Percentiles rank a stretch among this genome's conserved stretches.
phyloP scores from a whole-genome alignment of 2,329 filamentous ascomycete genomes.

The Cladophialophora bantiana region DNA sequence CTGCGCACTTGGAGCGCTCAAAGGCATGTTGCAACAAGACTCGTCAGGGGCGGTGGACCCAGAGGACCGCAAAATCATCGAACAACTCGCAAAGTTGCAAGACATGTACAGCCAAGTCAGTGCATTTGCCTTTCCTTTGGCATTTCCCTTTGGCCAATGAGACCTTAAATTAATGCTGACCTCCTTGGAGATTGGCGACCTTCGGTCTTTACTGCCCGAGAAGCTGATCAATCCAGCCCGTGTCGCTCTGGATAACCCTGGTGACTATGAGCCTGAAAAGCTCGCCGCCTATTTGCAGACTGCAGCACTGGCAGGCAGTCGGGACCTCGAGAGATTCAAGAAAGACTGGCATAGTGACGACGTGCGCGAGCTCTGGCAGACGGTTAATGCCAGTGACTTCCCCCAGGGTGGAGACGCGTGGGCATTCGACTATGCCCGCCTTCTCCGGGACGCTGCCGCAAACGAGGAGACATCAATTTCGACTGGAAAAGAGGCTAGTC shows the following conservation, averaged over 20 bases:
- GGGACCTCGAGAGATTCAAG: constrained; percentile 50
- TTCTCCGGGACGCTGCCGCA: constrained; percentile 45
- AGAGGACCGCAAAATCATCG: constrained; percentile 38
- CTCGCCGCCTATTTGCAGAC: constrained; percentile 48
- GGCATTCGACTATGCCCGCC: constrained; percentile 50
- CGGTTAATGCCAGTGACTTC: constrained; percentile 46
- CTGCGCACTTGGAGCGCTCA: neutral
- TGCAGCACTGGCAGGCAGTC: constrained; percentile 46
- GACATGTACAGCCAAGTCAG: constrained; percentile 38
- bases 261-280: constrained; percentile 45
- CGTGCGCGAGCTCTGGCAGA: constrained; percentile 49
- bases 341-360: constrained; percentile 50
- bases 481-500: constrained; percentile 8
- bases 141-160: constrained; percentile 10
- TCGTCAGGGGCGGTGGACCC: constrained; percentile 25
- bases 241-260: constrained; percentile 48
- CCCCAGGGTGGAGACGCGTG: constrained; percentile 51
- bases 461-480: constrained; percentile 39
- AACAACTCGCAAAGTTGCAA: constrained; percentile 39
- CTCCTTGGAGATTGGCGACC: constrained; percentile 49
- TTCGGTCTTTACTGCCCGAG: constrained; percentile 52
- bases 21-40: constrained; percentile 13
- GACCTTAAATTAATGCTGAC: constrained; percentile 20
- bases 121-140: neutral
- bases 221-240: constrained; percentile 50